Base-by-base conservation (phyloP, 148 eudicot species). In the Rhododendron griersonianum region DNA sequence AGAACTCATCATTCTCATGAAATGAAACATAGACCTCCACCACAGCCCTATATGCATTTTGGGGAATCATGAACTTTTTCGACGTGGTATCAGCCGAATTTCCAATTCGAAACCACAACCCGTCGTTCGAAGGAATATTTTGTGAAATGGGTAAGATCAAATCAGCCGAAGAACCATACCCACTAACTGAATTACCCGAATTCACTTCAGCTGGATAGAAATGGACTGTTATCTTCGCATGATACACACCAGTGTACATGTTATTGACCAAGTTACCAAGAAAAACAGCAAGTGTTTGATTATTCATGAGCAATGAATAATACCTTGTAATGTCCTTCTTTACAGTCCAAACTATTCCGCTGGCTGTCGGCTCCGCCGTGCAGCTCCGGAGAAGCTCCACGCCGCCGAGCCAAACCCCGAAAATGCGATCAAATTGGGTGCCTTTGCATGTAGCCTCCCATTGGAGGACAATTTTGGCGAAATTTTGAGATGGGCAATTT, bases 1-100 rank as follows among this genome's bases (percentile, higher is more conserved):
- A 96, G 87, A 92, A 93, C 57, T 96, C 99, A 85, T 96, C 98
- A 63, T 93, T 95, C 67, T 94, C 98, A 84, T 96, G 99, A 84
- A 86, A 93, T 21, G 99, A 96, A 7, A 96, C 96, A 84, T 95
- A 94, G 53, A 96, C 95, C 87, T 96, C 99, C 81, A 95, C 74
- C 87, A 95, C 96, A 88, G 94, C 99, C 84, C 91, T 92, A 47
- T 95, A 95, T 25, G 89, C 95, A 90, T 96, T 96, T 45, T 79
- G 89, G 0, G 99, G 99, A 82, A 96, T 90, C 28, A 30, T 59
- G 28, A 95, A 84, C 28, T 87, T 87, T 79, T 93, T 93, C 25
- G 80, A 78, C 71, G 88, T 33, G 77, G n/a, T n/a, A n/a, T 93
- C 92, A 8, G 90, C 89, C 0, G 93, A 87, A 78, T 91, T 94